Evolutionary conservation across 2,329 filamentous ascomycete species (phyloP).

Genomic region (Salinomyces thailandicus): DNA sequence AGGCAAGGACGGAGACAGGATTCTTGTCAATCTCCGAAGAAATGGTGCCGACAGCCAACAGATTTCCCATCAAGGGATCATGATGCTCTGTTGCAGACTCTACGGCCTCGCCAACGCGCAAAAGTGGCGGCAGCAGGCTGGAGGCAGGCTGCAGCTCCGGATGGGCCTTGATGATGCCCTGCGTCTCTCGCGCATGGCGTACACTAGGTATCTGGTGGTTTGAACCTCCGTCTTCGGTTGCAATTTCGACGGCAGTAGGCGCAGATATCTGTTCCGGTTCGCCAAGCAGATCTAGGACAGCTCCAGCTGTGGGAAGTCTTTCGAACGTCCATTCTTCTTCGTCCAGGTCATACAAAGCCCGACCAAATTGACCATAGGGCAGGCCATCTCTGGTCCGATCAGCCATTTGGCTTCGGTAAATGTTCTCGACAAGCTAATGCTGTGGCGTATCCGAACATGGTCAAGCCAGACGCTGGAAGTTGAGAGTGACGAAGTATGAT

Average conservation of each 20-base stretch:
- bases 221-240: neutral
- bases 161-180: conserved; percentile 9
- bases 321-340: conserved; percentile 35
- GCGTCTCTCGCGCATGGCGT: conserved; percentile 11
- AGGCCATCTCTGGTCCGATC: conserved; percentile 40
- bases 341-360: conserved; percentile 39
- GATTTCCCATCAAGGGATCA: conserved; percentile 30
- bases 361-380: conserved; percentile 45
- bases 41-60: conserved; percentile 50
- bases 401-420: conserved; percentile 46
- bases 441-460: conserved; percentile 11
- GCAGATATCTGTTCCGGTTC: conserved; percentile 11
- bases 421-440: conserved; percentile 4
- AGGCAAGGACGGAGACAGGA: conserved; percentile 26
- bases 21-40: conserved; percentile 28
- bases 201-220: neutral
- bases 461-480: no score
- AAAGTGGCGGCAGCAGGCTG: conserved; percentile 9
- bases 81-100: conserved; percentile 23
- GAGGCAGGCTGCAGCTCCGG: conserved; percentile 18
- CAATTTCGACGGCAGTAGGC: neutral
- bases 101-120: conserved; percentile 24
- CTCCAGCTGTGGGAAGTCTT: conserved; percentile 3
- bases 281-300: conserved; percentile 19
- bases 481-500: no score